Conservation (phyloP, 257 asterid species). For the Voacanga thouarsii region DNA sequence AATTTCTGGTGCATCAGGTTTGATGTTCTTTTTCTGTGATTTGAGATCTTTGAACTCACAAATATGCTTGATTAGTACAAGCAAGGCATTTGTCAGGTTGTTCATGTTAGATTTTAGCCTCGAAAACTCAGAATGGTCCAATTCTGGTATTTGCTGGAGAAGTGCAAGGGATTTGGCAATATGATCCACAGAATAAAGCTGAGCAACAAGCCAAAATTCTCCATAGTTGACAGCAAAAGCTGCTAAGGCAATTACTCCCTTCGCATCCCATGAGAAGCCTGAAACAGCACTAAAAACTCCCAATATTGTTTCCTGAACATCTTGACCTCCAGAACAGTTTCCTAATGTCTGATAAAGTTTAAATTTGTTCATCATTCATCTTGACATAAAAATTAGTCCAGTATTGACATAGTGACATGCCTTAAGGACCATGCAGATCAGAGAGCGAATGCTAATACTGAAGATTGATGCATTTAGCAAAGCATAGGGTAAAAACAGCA, state of each 20-base stretch:
- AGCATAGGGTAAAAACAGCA: not conserved
- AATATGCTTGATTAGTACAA: constrained; percentile 8
- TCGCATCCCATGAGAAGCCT: constrained; percentile 18
- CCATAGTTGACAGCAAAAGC: constrained; percentile 29
- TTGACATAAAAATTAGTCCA: too few relatives aligned
- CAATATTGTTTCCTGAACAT: constrained; percentile 6
- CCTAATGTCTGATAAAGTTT: constrained; percentile 12
- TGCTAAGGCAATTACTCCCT: constrained; percentile 19
- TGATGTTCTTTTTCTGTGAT: not conserved
- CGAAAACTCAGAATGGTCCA: not conserved
- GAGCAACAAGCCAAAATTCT: constrained; percentile 18
- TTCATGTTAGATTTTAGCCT: not conserved
- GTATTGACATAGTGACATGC: too few relatives aligned
- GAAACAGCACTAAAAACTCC: constrained; percentile 13
- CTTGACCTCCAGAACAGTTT: constrained; percentile 8
- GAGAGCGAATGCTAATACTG: too few relatives aligned
- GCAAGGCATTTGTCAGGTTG: not conserved
- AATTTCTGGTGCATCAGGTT: not conserved
- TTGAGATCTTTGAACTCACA: constrained; percentile 7
- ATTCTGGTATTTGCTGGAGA: constrained; percentile 14
- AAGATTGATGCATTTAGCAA: too few relatives aligned
- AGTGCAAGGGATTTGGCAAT: constrained; percentile 14
- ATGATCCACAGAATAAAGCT: not conserved
- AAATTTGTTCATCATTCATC: not conserved
- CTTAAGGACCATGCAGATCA: too few relatives aligned